Evolutionary conservation across 2,329 filamentous ascomycete species (phyloP), one percentile per base, ranked within the genome.

Genomic region (Tolypocladium nubicola): DNA sequence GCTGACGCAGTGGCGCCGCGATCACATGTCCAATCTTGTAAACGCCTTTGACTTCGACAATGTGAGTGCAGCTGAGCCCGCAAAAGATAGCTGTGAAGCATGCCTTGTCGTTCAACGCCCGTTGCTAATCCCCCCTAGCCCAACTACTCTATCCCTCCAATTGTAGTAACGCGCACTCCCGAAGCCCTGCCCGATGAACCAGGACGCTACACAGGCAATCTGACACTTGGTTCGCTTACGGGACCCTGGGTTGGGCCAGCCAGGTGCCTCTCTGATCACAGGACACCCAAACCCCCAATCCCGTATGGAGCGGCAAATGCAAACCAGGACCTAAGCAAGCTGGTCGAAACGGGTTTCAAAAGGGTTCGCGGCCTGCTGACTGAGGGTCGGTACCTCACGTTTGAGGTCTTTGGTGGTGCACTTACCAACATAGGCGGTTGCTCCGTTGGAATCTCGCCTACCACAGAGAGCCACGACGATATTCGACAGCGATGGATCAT

Each of bases 311-410:
- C 35, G 3, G 26, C 35, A 11, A 63, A 63, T 35, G 85, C 85
- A 63, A 95, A 95, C 67, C 80, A 95, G 75, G 88, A 95, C 71
- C 87, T 96, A 65, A 94, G 94, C 77, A 89, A 95, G 71, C 82
- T 70, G 4, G 69, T 72, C 52, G 79, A 82, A 62, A 69, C 79
- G 50, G 80, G 79, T 3, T 80, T 75, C 70, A 82, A 83, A 66
- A 64, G 70, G 45, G 72, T 78, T n/a, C 69, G 79, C 7, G 79
- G 79, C 4, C 68, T 73, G 23, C 66, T 82, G 26, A 81, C 77
- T 13, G 79, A 82, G 63, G 80, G 79, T 23, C 76, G 79, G 35
- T 81, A 76, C 61, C 68, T 82, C 19, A 75, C 76, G 2, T 79
- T 82, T 57, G 78, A 80, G 64, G 58, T 38, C 56, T 65, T 67